Percentiles rank a stretch among this genome's conserved stretches.
Evolutionary conservation across 2,329 filamentous ascomycete genomes (phyloP).

Genomic region (Ascochyta lentis): DNA sequence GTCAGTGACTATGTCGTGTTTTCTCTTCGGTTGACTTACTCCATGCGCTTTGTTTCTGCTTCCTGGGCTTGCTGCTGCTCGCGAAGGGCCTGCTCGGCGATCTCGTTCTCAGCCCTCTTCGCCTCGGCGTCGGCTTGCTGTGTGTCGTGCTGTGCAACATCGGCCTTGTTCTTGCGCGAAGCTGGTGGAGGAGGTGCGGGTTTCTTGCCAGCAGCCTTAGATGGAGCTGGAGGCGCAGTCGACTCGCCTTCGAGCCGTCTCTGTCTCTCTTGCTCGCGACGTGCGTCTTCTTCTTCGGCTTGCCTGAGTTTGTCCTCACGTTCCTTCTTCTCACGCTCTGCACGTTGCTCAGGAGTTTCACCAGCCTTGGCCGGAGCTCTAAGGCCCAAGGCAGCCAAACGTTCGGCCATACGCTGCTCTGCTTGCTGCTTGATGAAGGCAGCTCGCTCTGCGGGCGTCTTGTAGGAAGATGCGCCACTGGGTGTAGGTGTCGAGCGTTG

Average conservation of each 20-base stretch:
- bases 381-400: constrained; percentile 90
- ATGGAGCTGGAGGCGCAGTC: constrained; percentile 63
- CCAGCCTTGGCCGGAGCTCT: constrained; percentile 80
- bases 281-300: constrained; percentile 92
- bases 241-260: constrained; percentile 82
- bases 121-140: constrained; percentile 60
- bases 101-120: constrained; percentile 65
- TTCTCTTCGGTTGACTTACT: constrained; percentile 68
- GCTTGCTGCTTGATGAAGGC: constrained; percentile 98
- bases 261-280: constrained; percentile 85
- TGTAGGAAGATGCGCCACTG: constrained; percentile 75
- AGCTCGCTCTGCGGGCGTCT: constrained; percentile 90
- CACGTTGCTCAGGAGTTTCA: constrained; percentile 81
- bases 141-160: constrained; percentile 64
- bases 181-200: constrained; percentile 74
- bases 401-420: constrained; percentile 95
- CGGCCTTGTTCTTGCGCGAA: constrained; percentile 71
- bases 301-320: constrained; percentile 84
- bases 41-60: constrained; percentile 74
- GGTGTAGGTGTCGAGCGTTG: constrained; percentile 61
- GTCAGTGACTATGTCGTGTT: constrained; percentile 23
- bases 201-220: constrained; percentile 52
- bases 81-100: constrained; percentile 61
- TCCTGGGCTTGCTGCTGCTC: constrained; percentile 80
- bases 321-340: constrained; percentile 87